Evolutionary conservation across 179 eudicot species (phyloP).

Genomic region (Monotropa hypopitys): DNA sequence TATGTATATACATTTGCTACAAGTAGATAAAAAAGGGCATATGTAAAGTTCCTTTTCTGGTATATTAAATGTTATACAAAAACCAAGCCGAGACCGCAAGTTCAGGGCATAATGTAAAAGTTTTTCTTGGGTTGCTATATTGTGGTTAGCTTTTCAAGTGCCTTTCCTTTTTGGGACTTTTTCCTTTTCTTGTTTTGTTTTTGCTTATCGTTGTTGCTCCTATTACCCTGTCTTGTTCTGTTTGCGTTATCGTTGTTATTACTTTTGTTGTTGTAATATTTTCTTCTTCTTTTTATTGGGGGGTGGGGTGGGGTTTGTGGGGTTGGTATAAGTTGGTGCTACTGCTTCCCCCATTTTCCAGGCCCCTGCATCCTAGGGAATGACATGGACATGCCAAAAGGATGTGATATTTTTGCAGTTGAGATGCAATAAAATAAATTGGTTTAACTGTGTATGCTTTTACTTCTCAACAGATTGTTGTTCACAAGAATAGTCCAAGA

Average conservation of each 20-base stretch:
- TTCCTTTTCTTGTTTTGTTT: not conserved
- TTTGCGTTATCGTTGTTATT: too few relatives aligned
- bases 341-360: not conserved
- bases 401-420: not conserved
- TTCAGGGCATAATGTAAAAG: not conserved
- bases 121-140: not conserved
- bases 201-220: too few relatives aligned
- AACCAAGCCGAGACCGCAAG: not conserved
- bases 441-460: not conserved
- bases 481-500: conserved; percentile 66
- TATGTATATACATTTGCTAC: too few relatives aligned
- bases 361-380: not conserved
- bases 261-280: too few relatives aligned
- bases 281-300: not conserved
- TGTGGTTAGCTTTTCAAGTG: not conserved
- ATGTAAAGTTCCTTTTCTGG: too few relatives aligned
- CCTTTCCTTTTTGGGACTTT: not conserved
- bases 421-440: not conserved
- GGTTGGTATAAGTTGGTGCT: not conserved
- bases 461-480: conserved; percentile 45
- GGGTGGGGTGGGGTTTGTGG: too few relatives aligned
- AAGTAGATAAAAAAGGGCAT: too few relatives aligned
- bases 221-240: too few relatives aligned
- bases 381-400: not conserved
- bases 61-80: too few relatives aligned